These are phyloP conservation scores for Globisporangium splendens DNA, from an alignment of 352 stramenopile genomes.

Conservation along the genomic window DNA sequence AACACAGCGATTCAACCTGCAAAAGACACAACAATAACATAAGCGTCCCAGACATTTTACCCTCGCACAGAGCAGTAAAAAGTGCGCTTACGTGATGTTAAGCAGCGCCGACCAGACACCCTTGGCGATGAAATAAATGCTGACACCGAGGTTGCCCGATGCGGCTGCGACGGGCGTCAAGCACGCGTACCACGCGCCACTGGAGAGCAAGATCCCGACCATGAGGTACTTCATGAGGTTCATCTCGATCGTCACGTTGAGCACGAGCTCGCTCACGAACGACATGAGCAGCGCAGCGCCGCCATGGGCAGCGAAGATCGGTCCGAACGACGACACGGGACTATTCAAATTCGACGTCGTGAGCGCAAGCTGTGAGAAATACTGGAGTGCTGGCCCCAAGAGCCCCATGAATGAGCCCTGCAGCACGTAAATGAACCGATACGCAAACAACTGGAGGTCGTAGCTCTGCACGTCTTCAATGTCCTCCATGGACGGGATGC, in stretches of 20 bases:
- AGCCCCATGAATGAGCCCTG: conserved; percentile 67
- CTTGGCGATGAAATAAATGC: conserved; percentile 73
- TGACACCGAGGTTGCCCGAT: conserved; percentile 58
- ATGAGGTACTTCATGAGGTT: conserved; percentile 73
- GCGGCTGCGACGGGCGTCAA: conserved; percentile 52
- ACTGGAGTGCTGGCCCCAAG: conserved; percentile 57
- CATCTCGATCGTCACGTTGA: conserved; percentile 63
- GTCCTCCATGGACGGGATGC: conserved; percentile 17
- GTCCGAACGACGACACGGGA: conserved; percentile 61
- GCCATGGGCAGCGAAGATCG: conserved; percentile 72
- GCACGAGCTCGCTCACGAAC: conserved; percentile 77
- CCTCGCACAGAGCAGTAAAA: neutral
- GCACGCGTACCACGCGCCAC: conserved; percentile 64
- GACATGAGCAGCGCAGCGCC: conserved; percentile 68
- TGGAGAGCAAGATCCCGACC: conserved; percentile 49
- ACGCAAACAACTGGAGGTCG: conserved; percentile 59
- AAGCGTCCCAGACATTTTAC: neutral
- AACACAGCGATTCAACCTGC: conserved; percentile 62
- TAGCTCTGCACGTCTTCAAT: conserved; percentile 42
- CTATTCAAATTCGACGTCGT: conserved; percentile 33
- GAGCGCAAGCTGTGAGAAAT: conserved; percentile 52
- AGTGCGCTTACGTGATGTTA: conserved; percentile 62
- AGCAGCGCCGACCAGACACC: conserved; percentile 69
- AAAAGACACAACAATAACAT: neutral
- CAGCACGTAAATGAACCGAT: conserved; percentile 63